Evolutionary conservation across 495 filamentous ascomycete species (phyloP).

Genomic region (Cercophora scortea): DNA sequence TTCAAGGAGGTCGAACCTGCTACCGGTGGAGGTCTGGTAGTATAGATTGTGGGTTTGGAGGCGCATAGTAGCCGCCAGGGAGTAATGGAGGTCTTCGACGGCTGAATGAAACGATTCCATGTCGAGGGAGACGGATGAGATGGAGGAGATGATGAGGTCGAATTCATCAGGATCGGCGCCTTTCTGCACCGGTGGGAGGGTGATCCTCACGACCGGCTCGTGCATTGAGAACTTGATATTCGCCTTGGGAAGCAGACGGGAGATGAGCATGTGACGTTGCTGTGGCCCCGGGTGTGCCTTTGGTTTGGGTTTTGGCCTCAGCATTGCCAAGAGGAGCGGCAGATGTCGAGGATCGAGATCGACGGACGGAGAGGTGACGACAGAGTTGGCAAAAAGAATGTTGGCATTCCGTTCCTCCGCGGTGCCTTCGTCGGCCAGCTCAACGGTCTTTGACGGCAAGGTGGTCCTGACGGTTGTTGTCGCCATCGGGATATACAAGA

Average conservation of each 20-base stretch:
- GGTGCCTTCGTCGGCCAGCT: conserved; percentile 63
- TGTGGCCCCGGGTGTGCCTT: conserved; percentile 33
- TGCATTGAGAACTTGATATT: conserved; percentile 93
- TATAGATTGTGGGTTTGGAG: conserved; percentile 86
- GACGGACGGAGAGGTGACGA: conserved; percentile 90
- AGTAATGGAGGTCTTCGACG: conserved; percentile 78
- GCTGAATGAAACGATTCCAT: conserved; percentile 89
- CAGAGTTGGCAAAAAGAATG: conserved; percentile 90
- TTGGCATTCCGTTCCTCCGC: conserved; percentile 88
- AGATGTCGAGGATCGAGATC: conserved; percentile 93
- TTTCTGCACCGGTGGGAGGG: conserved; percentile 59
- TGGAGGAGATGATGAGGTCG: conserved; percentile 87
- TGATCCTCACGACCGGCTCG: conserved; percentile 85
- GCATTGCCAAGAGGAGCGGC: conserved; percentile 72
- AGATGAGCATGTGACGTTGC: conserved; percentile 62
- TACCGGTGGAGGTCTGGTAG: conserved; percentile 79
- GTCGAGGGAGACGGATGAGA: conserved; percentile 87
- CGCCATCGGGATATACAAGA: conserved; percentile 95
- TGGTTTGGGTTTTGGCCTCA: conserved; percentile 48
- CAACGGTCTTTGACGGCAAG: conserved; percentile 87
- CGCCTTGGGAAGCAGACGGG: conserved; percentile 88
- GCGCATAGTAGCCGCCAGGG: conserved; percentile 70
- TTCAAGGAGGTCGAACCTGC: conserved; percentile 75
- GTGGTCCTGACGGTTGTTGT: conserved; percentile 94
- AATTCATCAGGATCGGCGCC: conserved; percentile 70